Conservation (phyloP, 208 protist genomes). For the Leishmania guyanensis region DNA sequence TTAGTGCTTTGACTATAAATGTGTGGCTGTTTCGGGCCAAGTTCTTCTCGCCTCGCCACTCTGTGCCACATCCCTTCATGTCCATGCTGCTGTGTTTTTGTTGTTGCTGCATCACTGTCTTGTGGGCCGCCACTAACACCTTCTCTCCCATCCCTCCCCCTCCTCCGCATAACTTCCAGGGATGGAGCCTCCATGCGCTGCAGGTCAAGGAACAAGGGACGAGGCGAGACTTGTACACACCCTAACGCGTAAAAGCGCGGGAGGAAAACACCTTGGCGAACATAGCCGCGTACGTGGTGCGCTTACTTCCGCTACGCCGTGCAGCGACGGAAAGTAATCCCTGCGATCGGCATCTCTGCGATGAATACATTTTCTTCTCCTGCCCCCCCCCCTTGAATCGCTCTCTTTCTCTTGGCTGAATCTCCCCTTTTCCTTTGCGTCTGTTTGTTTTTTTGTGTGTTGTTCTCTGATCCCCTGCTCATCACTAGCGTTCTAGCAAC, state of each 20-base stretch:
- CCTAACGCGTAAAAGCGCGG: not conserved
- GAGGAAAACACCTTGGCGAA: not conserved
- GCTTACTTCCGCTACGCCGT: not conserved
- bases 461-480: not conserved
- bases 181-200: not conserved
- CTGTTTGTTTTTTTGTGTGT: not conserved
- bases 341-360: not conserved
- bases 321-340: not conserved
- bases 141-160: not conserved
- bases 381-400: not conserved
- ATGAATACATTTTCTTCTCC: not conserved
- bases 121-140: not conserved
- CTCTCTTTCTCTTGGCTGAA: not conserved
- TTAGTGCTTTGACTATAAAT: no score
- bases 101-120: not conserved
- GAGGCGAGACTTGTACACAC: not conserved
- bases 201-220: not conserved
- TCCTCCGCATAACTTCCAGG: not conserved
- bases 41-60: not conserved
- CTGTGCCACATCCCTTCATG: not conserved
- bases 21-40: no score
- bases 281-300: not conserved
- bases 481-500: not conserved
- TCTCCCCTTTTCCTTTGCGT: not conserved
- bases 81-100: not conserved